phyloP scores from a whole-genome alignment of 2,329 filamentous ascomycete species.

The Stemphylium vesicarium region DNA sequence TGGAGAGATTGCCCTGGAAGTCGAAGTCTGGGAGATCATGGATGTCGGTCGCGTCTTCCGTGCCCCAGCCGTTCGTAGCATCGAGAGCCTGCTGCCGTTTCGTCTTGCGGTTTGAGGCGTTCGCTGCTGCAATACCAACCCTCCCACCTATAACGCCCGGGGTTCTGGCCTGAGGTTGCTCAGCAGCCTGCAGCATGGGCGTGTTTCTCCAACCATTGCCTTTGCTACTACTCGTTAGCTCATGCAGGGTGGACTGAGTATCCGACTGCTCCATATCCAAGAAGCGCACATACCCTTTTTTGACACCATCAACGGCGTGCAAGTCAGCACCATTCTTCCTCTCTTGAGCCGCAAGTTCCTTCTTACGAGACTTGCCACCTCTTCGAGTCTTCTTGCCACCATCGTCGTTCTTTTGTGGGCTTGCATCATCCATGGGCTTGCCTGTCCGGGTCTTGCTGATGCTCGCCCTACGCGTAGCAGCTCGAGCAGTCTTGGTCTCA shows the following conservation, averaged over 20 bases:
- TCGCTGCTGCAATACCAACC: conserved; percentile 46
- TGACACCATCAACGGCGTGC: conserved; percentile 33
- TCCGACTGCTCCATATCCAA: conserved; percentile 13
- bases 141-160: conserved; percentile 48
- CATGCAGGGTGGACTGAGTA: background rate
- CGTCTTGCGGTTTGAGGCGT: conserved; percentile 49
- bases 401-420: conserved; percentile 41
- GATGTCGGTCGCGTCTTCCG: conserved; percentile 93
- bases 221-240: conserved; percentile 47
- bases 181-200: conserved; percentile 68
- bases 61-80: conserved; percentile 85
- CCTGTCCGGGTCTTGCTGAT: conserved; percentile 50
- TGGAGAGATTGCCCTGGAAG: conserved; percentile 85
- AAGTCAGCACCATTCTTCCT: conserved; percentile 37
- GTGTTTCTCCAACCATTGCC: conserved; percentile 73
- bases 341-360: conserved; percentile 53
- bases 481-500: conserved; percentile 37
- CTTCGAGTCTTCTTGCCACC: conserved; percentile 55
- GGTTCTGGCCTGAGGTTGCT: conserved; percentile 45
- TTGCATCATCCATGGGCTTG: conserved; percentile 49
- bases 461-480: conserved; percentile 42
- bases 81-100: conserved; percentile 59
- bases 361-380: conserved; percentile 54
- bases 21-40: conserved; percentile 95
- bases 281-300: conserved; percentile 46